Evolutionary conservation across 768 basidiomycete genomes (phyloP), one percentile per base, ranked within the genome.

Genomic region (Tulasnella sp.): DNA sequence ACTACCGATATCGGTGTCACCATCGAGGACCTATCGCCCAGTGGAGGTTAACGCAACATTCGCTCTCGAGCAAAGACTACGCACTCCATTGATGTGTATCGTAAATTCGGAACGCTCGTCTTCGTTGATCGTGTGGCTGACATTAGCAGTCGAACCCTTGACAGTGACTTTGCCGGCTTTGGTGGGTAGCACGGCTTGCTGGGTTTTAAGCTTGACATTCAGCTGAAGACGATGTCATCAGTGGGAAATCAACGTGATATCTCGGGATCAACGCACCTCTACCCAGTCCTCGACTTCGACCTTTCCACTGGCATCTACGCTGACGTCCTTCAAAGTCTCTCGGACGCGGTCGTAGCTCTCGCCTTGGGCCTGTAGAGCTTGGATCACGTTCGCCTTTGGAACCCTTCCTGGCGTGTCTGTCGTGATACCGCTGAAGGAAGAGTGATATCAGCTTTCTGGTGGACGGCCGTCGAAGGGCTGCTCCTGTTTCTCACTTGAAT

Each of bases 221-320:
- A 97, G 89, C 94, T 95, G 81, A 18, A 42, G 39, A 19, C 14
- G 39, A 38, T 16, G 39, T 14, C 31, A 38, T 74, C 31, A 74
- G 24, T n/a, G 39, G 27, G 44, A 31, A 42, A 39, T 76, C 18
- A 39, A 72, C 71, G 5, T 31, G 12, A 36, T 19, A 6, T 24
- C 38, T 24, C 16, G 9, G 16, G 18, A 27, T 12, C 9, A 79
- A 81, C 90, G 80, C 81, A 97, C 94, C 90, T 99, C 97, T 71
- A 99, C 97, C 93, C 95, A 99, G 84, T 99, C 98, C 82, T 99
- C 98, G 80, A 99, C 87, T 85, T 98, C 98, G 80, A 99, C 92
- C 85, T 96, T 95, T 71, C 98, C 97, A 85, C 93, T 95, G 7
- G 97, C 93, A 85, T 99, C 97, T 74, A 98, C 91, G 80, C 92